Conservation (phyloP, 257 asterid genomes). For the Lycium ferocissimum region DNA sequence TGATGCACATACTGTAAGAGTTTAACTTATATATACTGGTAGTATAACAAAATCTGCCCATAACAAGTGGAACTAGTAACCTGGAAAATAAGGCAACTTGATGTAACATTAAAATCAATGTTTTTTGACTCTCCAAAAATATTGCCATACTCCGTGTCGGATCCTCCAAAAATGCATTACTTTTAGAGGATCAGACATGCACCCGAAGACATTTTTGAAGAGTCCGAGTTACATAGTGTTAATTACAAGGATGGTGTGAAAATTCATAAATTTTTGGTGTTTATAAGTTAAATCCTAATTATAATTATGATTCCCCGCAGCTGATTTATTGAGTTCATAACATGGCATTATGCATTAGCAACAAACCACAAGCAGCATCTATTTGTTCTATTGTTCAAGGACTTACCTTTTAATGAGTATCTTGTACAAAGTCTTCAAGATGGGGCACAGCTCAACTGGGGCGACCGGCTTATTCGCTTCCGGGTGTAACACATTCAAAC, state of each 20-base stretch:
- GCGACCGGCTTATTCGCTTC: slow-evolving; percentile 78
- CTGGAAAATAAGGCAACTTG: background rate
- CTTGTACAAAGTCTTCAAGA: slow-evolving; percentile 71
- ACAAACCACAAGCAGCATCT: background rate
- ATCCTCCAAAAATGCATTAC: no score
- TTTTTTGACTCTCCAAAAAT: no score
- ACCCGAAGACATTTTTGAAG: no score
- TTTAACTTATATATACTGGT: background rate
- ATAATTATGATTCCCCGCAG: background rate
- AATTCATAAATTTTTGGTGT: background rate
- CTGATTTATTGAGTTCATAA: background rate
- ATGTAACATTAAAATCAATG: background rate
- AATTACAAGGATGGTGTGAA: background rate
- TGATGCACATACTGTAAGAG: background rate
- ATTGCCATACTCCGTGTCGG: no score
- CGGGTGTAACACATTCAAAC: slow-evolving; percentile 74
- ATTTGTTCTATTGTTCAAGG: background rate
- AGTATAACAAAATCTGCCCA: background rate
- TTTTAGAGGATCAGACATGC: no score
- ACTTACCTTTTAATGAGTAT: slow-evolving; percentile 70
- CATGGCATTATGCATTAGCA: background rate
- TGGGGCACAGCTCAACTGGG: slow-evolving; percentile 88
- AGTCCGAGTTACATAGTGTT: no score
- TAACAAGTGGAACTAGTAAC: background rate
- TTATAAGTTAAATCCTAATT: background rate